Base-by-base conservation (phyloP, 2,329 filamentous ascomycete genomes). In the Colletotrichum tamarilloi region DNA sequence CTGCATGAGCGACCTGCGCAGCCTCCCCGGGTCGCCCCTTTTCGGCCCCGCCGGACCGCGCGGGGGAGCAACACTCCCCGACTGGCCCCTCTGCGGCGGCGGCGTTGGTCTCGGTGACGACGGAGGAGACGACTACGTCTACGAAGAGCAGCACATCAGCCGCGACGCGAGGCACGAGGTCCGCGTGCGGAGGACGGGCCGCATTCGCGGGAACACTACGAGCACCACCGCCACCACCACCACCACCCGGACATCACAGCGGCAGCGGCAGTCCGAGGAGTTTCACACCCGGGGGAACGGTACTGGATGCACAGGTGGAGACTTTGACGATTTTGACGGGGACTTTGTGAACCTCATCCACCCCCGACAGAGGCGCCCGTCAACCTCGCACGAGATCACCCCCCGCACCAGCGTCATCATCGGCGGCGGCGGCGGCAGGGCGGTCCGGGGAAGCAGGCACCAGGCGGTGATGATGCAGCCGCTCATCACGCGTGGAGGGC, bases 401-500 rank as follows among this genome's bases (percentile, higher is more conserved):
- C 49, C 62, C 11, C 22, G 46, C 28, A 24, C 11, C 8, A 49
- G 42, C 42, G 19, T n/a, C 19, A n/a, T 3, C 42, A 11, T 19
- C 42, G 7, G 42, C 14, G 19, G 42, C 14, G 38, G 14, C 5
- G 38, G 38, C 38, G 38, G 42, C 42, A n/a, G 42, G 8, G 42
- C 19, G 60, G 42, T 49, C 24, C 38, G 52, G 26, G 7, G 56
- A 26, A 32, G 38, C 3, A 53, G 66, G 42, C n/a, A 42, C 9
- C 56, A 38, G 42, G 58, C 68, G 56, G 14, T 42, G 38, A 28
- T 69, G 62, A 28, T 66, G 26, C 35, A 52, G 35, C 38, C 68
- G 26, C 49, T 62, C 11, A 19, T 38, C 30, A 53, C 42, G 22
- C 59, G 56, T 22, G 66, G 79, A 60, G 81, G 83, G 5, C 76